Evolutionary conservation across 441 rosid genomes (phyloP), one percentile per base, ranked within the genome.

Genomic region (Gossypium gossypioides): DNA sequence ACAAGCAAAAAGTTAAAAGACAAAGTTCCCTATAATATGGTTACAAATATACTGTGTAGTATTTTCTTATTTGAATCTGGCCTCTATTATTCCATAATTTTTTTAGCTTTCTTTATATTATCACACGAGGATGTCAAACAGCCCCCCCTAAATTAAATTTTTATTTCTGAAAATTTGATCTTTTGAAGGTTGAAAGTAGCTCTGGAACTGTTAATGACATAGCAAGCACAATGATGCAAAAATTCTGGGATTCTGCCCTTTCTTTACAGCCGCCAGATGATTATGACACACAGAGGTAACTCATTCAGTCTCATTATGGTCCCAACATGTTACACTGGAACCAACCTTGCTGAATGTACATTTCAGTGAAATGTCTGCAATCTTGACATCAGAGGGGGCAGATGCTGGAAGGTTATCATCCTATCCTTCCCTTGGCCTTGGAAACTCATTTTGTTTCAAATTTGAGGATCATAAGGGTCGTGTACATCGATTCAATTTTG

Each of bases 231-330:
- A 88, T 94, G 94, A 92, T 92, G 98, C 98, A 94, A 80, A 92
- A 89, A 82, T 94, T 94, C 29, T 94, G 97, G 97, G 98, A 94
- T 66, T 92, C 98, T 13, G 89, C 97, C 22, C 88, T 94, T 61
- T 82, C 91, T 40, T 81, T 87, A 71, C 96, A 92, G 48, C 96
- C 97, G 10, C 84, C 88, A 0, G 97, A 94, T 75, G 97, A 90
- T 81, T 85, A 82, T 74, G 97, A 91, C 37, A 84, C 93, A 13
- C 87, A 85, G 18, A 91, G 91, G 91, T 87, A 70, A 19, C 22
- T 60, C 9, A 15, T 76, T 44, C 81, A 76, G 37, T 67, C 69
- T 56, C 74, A 32, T 68, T 56, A 57, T 46, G 42, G 34, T 70
- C 5, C 54, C 66, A 72, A 46, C 72, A 37, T 68, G 50, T 68